phyloP scores from a whole-genome alignment of 129 eudicot genomes.

The Saposhnikovia divaricata region DNA sequence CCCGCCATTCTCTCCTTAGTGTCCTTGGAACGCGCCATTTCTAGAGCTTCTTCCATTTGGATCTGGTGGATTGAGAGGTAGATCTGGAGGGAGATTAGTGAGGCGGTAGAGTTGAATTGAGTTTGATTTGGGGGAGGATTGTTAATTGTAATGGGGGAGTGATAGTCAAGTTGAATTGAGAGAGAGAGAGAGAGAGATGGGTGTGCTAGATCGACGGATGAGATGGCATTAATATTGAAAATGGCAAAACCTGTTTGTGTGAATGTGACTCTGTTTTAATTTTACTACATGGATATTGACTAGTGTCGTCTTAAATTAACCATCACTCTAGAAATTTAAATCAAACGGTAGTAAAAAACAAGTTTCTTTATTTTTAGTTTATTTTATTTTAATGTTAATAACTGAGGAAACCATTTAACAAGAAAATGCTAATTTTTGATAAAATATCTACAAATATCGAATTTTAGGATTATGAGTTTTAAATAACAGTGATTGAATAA shows the following conservation, averaged over 20 bases:
- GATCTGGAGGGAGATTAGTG: neutral
- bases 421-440: too few relatives aligned
- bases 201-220: neutral
- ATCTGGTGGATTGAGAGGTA: neutral
- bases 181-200: neutral
- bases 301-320: neutral
- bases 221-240: neutral
- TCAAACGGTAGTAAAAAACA: too few relatives aligned
- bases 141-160: neutral
- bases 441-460: too few relatives aligned
- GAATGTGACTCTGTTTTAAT: neutral
- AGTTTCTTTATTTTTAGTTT: too few relatives aligned
- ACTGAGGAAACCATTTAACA: too few relatives aligned
- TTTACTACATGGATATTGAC: neutral
- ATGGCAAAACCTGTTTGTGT: neutral
- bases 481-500: too few relatives aligned
- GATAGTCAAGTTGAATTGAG: neutral
- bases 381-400: too few relatives aligned
- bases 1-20: constrained; percentile 12
- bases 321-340: too few relatives aligned
- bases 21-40: constrained; percentile 9
- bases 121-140: neutral
- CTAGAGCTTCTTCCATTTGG: constrained; percentile 5
- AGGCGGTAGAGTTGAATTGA: neutral
- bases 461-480: too few relatives aligned